A percentile compares a stretch with the other conserved stretches of the same genome.
Evolutionary conservation across 1,284 basidiomycete genomes (phyloP).

Genomic region (Moniliella sp.): DNA sequence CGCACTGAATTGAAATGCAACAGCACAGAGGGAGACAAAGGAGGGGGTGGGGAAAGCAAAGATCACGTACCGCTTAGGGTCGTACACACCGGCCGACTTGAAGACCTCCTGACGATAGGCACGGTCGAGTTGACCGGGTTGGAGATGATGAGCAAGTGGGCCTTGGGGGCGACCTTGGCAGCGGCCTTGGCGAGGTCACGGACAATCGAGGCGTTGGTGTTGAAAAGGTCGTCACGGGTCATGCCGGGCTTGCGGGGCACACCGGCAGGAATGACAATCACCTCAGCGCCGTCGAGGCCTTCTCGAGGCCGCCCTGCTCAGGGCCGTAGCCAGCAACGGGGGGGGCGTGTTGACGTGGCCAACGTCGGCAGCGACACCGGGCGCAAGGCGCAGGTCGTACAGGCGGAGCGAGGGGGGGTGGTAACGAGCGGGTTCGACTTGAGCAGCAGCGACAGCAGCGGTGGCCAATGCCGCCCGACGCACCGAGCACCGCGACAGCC

Average conservation of each 20-base stretch:
- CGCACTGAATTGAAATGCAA: too few relatives aligned
- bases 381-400: conserved; percentile 29
- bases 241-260: conserved; percentile 61
- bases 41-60: not conserved
- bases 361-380: conserved; percentile 37
- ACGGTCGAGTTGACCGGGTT: conserved; percentile 90
- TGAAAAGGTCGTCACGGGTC: conserved; percentile 74
- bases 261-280: conserved; percentile 89
- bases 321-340: conserved; percentile 44
- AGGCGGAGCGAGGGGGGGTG: conserved; percentile 40
- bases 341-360: conserved; percentile 65
- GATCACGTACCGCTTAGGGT: conserved; percentile 46
- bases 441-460: conserved; percentile 56
- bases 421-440: conserved; percentile 66
- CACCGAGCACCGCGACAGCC: conserved; percentile 73
- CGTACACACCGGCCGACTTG: conserved; percentile 73
- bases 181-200: conserved; percentile 73
- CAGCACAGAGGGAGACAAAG: not conserved
- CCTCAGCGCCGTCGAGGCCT: conserved; percentile 60
- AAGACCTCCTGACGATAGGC: conserved; percentile 81
- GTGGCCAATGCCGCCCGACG: conserved; percentile 62
- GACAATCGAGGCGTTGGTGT: conserved; percentile 94
- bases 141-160: conserved; percentile 82
- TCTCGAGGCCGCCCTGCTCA: conserved; percentile 53
- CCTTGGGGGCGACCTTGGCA: conserved; percentile 64